Base-by-base conservation (phyloP, 768 basidiomycete genomes). In the Auriscalpium orientale region DNA sequence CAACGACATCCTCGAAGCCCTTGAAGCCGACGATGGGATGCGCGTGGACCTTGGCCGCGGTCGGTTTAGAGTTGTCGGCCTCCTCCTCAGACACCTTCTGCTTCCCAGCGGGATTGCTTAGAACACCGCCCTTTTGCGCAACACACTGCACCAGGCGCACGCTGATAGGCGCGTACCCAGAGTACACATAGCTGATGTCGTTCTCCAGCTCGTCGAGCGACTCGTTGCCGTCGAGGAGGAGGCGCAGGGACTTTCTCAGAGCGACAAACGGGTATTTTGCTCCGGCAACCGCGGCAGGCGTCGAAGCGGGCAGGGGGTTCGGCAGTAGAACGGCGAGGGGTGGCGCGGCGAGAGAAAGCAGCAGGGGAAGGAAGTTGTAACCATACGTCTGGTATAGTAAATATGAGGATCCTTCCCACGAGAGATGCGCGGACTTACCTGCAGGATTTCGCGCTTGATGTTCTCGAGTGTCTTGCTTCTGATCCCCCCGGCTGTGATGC, bases 1-100 rank as follows among this genome's bases (percentile, higher is more conserved):
- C 79, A 20, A 97, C 67, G 13, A 91, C 81, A 64, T 98, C 95
- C 70, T 98, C 97, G 66, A 99, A 93, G 21, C 94, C 95, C 69
- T 90, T 95, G 95, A 95, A 99, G 2, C 95, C 95, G 9, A 88
- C 82, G 56, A 99, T 89, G 2, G 92, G 88, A 69, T 97, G 94
- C 1, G 94, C 93, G 66, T 84, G 87, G 43, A 89, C 76, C 67
- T 83, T 85, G 52, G 73, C 75, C 22, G 68, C 62, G n/a, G 68
- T 56, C 44, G 63, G 62, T 56, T 68, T 73, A 20, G 68, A 73
- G 16, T 59, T 59, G n/a, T 67, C 72, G 28, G 66, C 66, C 53
- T 70, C 73, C 43, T 73, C 75, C 45, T 64, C 65, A 53, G 68
- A 71, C 62, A 49, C 67, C 67, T 76, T 78, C 56, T 81, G 81